Evolutionary conservation across 129 eudicot genomes (phyloP), one percentile per base, ranked within the genome.

Genomic region (Sambucus nigra): DNA sequence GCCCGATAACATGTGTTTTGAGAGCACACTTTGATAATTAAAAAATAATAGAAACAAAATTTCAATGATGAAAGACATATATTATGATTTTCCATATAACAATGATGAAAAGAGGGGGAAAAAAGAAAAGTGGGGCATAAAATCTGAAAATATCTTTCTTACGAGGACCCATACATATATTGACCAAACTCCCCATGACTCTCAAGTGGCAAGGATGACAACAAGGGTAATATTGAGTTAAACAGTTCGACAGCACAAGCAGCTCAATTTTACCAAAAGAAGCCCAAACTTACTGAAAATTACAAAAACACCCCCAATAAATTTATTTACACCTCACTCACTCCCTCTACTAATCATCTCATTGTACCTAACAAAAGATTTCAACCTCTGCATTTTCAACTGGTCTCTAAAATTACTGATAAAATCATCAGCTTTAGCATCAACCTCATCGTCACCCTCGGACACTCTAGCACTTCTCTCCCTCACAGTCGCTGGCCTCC

Each of bases 351-450:
- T 76, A 59, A 81, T 76, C 80, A 72, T 73, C 35, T 85, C 88
- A 73, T 85, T 89, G 68, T 89, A 84, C 79, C 95, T 78, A 40
- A 76, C 33, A 45, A 91, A 82, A 5, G 95, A 85, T 17, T 85
- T 94, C 67, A 85, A 1, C 80, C 95, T 79, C 76, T 91, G 99
- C 60, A 91, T 57, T 84, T 85, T 82, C 65, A 91, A 47, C 76
- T 91, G 94, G 27, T 82, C 67, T 91, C 70, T 82, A 46, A 91
- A 91, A 64, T 47, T 79, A 81, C 76, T 79, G 35, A 91, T 91
- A 59, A 86, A 91, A 60, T 82, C 94, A 63, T 91, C 99, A 13
- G 99, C 99, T 31, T 60, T 82, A 0, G 89, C 86, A 54, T 91
- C 99, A 5, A 91, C 99, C 60, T 77, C 98, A 18, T 55, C 72